phyloP scores from a whole-genome alignment of 2,329 filamentous ascomycete genomes.

The Cordyceps javanica region DNA sequence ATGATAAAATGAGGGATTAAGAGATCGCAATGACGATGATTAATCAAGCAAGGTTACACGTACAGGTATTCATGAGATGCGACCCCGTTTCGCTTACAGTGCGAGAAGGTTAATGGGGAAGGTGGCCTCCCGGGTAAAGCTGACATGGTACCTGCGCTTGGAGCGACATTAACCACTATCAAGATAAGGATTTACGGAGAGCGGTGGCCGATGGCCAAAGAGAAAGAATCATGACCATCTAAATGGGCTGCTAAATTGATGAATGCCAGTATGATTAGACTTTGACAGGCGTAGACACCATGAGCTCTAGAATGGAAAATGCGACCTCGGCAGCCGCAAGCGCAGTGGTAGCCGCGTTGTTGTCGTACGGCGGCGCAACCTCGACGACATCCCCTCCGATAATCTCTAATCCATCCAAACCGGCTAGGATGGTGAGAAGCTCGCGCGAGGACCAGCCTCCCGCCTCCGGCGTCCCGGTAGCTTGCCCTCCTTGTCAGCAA shows the following conservation, averaged over 20 bases:
- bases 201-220: too few relatives aligned
- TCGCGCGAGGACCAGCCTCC: slow-evolving; percentile 83
- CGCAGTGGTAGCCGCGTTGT: slow-evolving; percentile 67
- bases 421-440: slow-evolving; percentile 69
- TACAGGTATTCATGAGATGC: too few relatives aligned
- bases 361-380: slow-evolving; percentile 77
- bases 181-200: too few relatives aligned
- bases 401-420: slow-evolving; percentile 70
- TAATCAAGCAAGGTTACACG: too few relatives aligned
- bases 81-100: neutral
- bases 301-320: slow-evolving; percentile 60
- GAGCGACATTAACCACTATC: too few relatives aligned
- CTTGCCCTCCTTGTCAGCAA: slow-evolving; percentile 23
- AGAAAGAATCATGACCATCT: too few relatives aligned
- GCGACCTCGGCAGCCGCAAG: slow-evolving; percentile 74
- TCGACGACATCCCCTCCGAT: slow-evolving; percentile 84
- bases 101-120: neutral
- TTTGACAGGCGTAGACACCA: slow-evolving; percentile 17
- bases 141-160: neutral
- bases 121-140: neutral
- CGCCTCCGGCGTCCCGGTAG: slow-evolving; percentile 76
- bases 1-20: too few relatives aligned
- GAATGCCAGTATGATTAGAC: neutral
- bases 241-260: too few relatives aligned
- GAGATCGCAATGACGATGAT: too few relatives aligned